Evolutionary conservation across 2,329 filamentous ascomycete genomes (phyloP), one percentile per base, ranked within the genome.

Genomic region (Fusarium citri): DNA sequence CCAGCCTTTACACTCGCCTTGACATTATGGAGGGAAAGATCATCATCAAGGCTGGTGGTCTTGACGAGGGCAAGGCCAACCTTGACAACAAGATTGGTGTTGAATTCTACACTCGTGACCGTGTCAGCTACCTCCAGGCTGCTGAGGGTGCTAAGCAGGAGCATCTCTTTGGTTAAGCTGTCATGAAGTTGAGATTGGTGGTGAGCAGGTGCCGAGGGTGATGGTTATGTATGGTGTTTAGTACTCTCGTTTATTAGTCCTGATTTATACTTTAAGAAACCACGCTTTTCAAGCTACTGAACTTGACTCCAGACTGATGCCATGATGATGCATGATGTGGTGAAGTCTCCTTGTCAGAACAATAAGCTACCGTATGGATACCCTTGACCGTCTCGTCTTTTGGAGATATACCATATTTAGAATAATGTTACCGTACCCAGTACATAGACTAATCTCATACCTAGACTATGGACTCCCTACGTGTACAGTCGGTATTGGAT

Each of bases 51-150:
- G 84, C 82, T 4, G 86, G 86, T 2, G 76, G 79, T 2, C 73
- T 88, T 26, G 85, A 88, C 54, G 82, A 81, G 8, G 84, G 84
- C 8, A 81, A 79, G 14, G 80, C 83, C 0, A 80, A 80, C 48
- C 72, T 85, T 30, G 77, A 76, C 3, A 76, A 80, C 64, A 82
- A 81, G 65, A 75, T 87, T 34, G 80, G 76, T 11, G 80, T 86
- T 14, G 86, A 88, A 76, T 85, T 87, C 53, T 88, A 88, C 68
- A 80, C 78, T 40, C 84, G 84, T 72, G 83, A 86, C 59, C 79
- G 86, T 5, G 78, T 85, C 23, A 69, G 71, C 6, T 88, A 86
- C 65, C 73, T 84, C 15, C 72, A 72, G 53, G 74, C 76, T 12
- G 68, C 82, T 4, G 78, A 82, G 50, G 85, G 81, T 6, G 85